Base-by-base conservation (phyloP, 2,329 filamentous ascomycete genomes). In the Nothophaeocryptopus gaeumannii region DNA sequence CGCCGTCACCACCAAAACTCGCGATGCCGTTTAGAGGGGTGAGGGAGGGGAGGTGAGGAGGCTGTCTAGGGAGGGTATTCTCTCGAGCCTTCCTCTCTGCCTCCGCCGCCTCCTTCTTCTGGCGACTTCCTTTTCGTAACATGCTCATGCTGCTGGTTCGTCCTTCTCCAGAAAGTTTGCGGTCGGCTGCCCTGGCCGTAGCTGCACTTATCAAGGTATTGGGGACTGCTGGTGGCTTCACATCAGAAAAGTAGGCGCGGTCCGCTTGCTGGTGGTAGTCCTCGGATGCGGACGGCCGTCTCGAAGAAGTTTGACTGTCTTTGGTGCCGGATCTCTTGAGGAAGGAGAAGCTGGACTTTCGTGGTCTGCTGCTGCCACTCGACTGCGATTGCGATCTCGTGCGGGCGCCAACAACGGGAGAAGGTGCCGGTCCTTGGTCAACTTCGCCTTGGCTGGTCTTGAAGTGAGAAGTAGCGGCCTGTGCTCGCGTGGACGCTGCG, bases 1-100 rank as follows among this genome's bases (percentile, higher is more conserved):
- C 72, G 48, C 89, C 85, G 47, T 89, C 85, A 58, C 81, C 81
- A 54, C 82, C 82, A 63, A 83, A 83, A 12, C 74, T 76, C 57
- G 79, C 74, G 49, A 83, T 65, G 74, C 75, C 62, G 65, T 72
- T 64, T 65, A 78, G 56, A 64, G 73, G 61, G 70, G 50, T 41
- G 39, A 60, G 50, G 7, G 70, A 68, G 16, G 80, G 79, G 29
- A 83, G 73, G 59, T 78, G 79, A 50, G 84, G 84, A 49, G 84
- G 80, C 42, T 77, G 75, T 63, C 77, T 76, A 36, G 82, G 78
- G 67, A 70, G 82, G 77, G 64, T 75, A 26, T 26, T 26, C 20
- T 26, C 20, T 26, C 20, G 20, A 26, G 20, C 20, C 20, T 26
- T 26, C 20, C 20, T 3, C 20, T 26, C 20, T 76, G 74, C 83